Percentiles rank a stretch among this genome's conserved stretches.
phyloP scores from a whole-genome alignment of 345 rosid genomes.

The Excoecaria agallocha region DNA sequence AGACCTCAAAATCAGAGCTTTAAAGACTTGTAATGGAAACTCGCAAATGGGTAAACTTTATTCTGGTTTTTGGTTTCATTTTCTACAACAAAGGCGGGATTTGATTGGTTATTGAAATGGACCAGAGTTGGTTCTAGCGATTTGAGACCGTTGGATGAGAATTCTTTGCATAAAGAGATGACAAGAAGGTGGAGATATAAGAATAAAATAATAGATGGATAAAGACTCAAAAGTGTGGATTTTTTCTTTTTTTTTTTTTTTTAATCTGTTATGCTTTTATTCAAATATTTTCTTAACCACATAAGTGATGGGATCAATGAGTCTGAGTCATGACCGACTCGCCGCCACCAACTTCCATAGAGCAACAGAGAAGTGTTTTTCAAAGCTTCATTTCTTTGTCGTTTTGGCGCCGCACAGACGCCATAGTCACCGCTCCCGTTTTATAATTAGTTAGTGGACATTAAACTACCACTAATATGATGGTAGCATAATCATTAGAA shows the following conservation, averaged over 20 bases:
- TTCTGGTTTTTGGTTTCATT: neutral
- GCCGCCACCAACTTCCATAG: neutral
- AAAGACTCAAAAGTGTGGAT: too few species aligned
- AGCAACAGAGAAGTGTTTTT: neutral
- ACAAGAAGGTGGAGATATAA: neutral
- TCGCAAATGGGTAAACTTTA: neutral
- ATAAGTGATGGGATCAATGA: neutral
- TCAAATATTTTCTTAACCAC: neutral
- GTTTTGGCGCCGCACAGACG: neutral
- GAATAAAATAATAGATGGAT: too few species aligned
- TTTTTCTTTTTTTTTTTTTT: too few species aligned
- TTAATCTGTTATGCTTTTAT: too few species aligned
- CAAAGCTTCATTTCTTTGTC: neutral
- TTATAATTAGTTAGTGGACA: neutral
- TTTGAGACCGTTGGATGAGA: neutral
- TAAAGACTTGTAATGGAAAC: neutral
- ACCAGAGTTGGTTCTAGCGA: neutral
- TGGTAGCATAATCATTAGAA: neutral
- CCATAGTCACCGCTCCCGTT: neutral
- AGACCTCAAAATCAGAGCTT: neutral
- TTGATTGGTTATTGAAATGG: neutral
- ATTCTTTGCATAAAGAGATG: neutral
- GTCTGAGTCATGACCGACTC: neutral
- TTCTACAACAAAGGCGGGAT: neutral
- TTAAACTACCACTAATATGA: neutral